Conservation (phyloP, 2,329 filamentous ascomycete genomes). For the Alternaria brassicicola region DNA sequence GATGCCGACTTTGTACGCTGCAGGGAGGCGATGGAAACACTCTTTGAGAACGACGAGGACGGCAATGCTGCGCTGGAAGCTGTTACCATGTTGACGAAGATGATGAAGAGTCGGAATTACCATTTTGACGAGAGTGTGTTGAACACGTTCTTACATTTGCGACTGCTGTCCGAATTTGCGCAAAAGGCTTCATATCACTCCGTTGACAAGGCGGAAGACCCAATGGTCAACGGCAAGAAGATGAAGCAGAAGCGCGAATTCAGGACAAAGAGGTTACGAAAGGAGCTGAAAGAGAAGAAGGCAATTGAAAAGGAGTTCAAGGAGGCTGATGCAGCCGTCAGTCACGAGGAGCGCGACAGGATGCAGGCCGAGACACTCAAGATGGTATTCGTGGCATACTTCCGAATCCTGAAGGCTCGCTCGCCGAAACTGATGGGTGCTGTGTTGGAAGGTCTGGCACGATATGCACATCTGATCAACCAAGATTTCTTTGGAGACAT, state of each 20-base stretch:
- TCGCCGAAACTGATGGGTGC: constrained; percentile 91
- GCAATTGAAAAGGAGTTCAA: constrained; percentile 90
- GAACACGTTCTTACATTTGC: constrained; percentile 88
- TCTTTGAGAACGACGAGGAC: constrained; percentile 89
- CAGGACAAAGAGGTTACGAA: constrained; percentile 85
- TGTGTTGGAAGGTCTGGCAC: constrained; percentile 89
- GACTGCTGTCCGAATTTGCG: constrained; percentile 85
- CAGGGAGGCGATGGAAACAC: constrained; percentile 74
- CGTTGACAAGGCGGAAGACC: constrained; percentile 67
- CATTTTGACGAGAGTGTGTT: constrained; percentile 82
- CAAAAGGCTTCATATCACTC: constrained; percentile 80
- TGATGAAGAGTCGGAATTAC: constrained; percentile 91
- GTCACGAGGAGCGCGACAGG: constrained; percentile 87
- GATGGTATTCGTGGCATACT: constrained; percentile 93
- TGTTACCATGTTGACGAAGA: constrained; percentile 82
- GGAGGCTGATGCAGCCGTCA: constrained; percentile 87
- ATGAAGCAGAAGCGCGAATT: constrained; percentile 80
- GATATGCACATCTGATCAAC: constrained; percentile 96
- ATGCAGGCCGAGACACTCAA: constrained; percentile 97
- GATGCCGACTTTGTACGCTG: constrained; percentile 81
- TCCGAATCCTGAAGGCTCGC: constrained; percentile 86
- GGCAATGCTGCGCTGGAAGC: constrained; percentile 87
- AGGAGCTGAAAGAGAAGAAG: constrained; percentile 83
- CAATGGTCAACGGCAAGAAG: constrained; percentile 60
- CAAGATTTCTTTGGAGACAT: constrained; percentile 98